These are phyloP conservation scores for Wallemia mellicola DNA, from an alignment of 1,284 basidiomycete species.

Conservation along the genomic window DNA sequence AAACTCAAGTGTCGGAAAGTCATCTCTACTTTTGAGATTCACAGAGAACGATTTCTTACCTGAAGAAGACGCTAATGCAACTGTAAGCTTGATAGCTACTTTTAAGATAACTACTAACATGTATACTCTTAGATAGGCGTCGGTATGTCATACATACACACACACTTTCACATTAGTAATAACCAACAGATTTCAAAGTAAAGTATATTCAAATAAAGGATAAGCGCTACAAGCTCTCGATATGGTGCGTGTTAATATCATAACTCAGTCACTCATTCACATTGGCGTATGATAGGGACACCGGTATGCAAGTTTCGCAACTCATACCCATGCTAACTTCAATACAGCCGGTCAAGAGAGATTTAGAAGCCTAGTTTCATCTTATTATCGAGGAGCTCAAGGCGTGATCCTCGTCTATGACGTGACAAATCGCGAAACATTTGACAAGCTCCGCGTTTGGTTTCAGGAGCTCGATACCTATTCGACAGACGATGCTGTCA, in stretches of 20 bases:
- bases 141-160: background rate
- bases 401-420: slow-evolving; percentile 89
- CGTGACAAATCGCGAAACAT: slow-evolving; percentile 63
- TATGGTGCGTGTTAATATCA: slow-evolving; percentile 16
- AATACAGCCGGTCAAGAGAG: slow-evolving; percentile 75
- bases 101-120: no score
- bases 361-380: slow-evolving; percentile 66
- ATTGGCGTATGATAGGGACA: no score
- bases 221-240: slow-evolving; percentile 23
- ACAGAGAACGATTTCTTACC: slow-evolving; percentile 91
- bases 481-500: slow-evolving; percentile 56
- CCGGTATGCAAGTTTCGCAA: no score
- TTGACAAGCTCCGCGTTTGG: slow-evolving; percentile 75
- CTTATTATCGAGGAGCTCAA: slow-evolving; percentile 76
- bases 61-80: slow-evolving; percentile 20
- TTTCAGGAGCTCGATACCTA: slow-evolving; percentile 84
- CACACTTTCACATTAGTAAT: slow-evolving; percentile 2
- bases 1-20: slow-evolving; percentile 63
- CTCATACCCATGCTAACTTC: slow-evolving; percentile 16
- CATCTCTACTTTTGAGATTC: slow-evolving; percentile 67
- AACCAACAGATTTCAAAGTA: slow-evolving; percentile 19
- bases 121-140: background rate
- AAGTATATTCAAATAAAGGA: slow-evolving; percentile 21
- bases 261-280: background rate
- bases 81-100: background rate